Evolutionary conservation across 257 asterid genomes (phyloP).

Genomic region (Paraleonurus japonicus): DNA sequence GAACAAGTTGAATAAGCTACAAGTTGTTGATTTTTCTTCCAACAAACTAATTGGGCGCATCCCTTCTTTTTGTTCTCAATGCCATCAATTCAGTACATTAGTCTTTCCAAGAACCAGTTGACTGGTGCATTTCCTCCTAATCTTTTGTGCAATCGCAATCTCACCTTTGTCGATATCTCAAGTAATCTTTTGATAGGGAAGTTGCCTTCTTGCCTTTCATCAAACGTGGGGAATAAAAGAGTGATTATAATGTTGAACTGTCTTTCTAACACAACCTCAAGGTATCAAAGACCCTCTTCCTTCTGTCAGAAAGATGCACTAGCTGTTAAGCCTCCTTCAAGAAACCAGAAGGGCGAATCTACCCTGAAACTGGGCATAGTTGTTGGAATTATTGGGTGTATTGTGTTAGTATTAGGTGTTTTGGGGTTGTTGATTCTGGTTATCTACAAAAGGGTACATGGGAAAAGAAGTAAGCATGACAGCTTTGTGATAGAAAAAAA

Average conservation of each 20-base stretch:
- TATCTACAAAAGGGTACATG: conserved; percentile 39
- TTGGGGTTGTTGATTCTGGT: conserved; percentile 53
- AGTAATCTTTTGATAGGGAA: conserved; percentile 72
- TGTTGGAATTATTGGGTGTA: conserved; percentile 60
- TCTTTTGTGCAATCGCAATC: conserved; percentile 52
- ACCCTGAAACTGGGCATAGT: conserved; percentile 77
- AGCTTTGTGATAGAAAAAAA: conserved; percentile 61
- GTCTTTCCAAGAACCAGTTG: conserved; percentile 60
- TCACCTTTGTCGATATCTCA: conserved; percentile 68
- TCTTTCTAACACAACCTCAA: conserved; percentile 58
- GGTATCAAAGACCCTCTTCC: conserved; percentile 54
- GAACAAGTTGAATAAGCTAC: conserved; percentile 41
- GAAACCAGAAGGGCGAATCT: conserved; percentile 27
- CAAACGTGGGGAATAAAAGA: conserved; percentile 49
- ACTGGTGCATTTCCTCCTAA: conserved; percentile 60
- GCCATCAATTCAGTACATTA: conserved; percentile 53
- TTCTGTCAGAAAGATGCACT: conserved; percentile 89
- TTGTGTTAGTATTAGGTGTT: conserved; percentile 44
- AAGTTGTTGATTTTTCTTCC: conserved; percentile 60
- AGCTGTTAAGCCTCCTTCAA: conserved; percentile 73
- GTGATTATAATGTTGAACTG: conserved; percentile 67
- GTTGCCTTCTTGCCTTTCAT: conserved; percentile 72
- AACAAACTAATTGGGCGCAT: conserved; percentile 74
- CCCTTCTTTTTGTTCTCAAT: conserved; percentile 71
- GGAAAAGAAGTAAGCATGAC: conserved; percentile 43